Evolutionary conservation across 2,329 filamentous ascomycete species (phyloP).

Genomic region (Tolypocladium pustulatum): DNA sequence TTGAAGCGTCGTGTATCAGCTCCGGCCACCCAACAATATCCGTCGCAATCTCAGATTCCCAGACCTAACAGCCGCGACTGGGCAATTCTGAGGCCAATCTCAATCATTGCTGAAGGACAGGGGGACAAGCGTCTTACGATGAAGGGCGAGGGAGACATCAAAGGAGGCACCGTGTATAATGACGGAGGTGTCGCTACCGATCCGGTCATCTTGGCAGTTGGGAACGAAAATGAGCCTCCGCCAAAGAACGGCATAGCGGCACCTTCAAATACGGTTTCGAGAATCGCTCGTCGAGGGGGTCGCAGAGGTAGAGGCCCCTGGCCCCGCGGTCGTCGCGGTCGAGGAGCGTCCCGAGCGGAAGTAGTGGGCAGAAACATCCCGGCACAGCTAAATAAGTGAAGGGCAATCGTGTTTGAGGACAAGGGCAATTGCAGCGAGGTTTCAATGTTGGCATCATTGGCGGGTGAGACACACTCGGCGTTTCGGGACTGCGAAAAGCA

Average conservation of each 20-base stretch:
- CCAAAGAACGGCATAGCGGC: slow-evolving; percentile 1
- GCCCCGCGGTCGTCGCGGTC: slow-evolving; percentile 16
- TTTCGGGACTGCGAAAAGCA: neutral
- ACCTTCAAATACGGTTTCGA: neutral
- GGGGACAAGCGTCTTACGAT: neutral
- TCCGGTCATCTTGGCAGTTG: neutral
- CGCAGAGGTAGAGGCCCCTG: slow-evolving; percentile 15
- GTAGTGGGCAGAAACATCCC: neutral
- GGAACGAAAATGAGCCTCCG: slow-evolving; percentile 7
- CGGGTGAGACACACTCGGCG: neutral
- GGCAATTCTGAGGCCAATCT: slow-evolving; percentile 3
- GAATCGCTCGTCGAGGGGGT: slow-evolving; percentile 10
- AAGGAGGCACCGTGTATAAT: too few species aligned
- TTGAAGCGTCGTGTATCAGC: slow-evolving; percentile 16
- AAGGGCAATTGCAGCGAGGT: neutral
- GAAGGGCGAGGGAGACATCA: neutral
- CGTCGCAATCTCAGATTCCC: slow-evolving; percentile 13
- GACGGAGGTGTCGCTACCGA: neutral
- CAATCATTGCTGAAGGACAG: slow-evolving; percentile 1
- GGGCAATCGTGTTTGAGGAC: neutral
- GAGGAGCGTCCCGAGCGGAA: slow-evolving; percentile 3
- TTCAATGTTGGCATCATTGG: neutral
- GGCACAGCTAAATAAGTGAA: neutral
- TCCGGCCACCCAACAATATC: slow-evolving; percentile 8
- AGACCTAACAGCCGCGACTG: slow-evolving; percentile 8